Conservation (phyloP, 208 protist species). For the Acanthamoeba castellanii region DNA sequence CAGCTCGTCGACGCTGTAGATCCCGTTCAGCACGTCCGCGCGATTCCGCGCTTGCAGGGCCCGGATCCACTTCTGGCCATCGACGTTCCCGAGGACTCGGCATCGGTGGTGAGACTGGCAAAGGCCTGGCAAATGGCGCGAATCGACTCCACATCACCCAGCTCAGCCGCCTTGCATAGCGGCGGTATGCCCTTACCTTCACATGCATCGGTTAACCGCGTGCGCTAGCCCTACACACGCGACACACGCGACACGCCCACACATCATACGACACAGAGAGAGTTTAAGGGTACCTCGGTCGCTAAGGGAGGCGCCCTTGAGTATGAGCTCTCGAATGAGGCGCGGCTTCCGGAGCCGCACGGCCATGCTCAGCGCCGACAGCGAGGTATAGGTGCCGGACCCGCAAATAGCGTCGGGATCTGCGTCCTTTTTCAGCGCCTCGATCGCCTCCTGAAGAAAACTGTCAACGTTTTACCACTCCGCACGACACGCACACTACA, state of each 20-base stretch:
- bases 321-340: neutral
- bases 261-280: neutral
- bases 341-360: neutral
- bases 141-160: conserved; percentile 1
- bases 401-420: conserved; percentile 49
- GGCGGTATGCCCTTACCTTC: conserved; percentile 37
- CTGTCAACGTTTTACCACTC: neutral
- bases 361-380: conserved; percentile 21
- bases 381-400: neutral
- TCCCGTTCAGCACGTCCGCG: neutral
- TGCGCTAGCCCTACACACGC: neutral
- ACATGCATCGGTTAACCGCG: neutral
- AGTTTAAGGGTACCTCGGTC: neutral
- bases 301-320: neutral
- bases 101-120: neutral
- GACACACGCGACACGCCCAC: neutral
- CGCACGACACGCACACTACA: neutral
- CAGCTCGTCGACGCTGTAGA: neutral
- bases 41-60: neutral
- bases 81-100: neutral
- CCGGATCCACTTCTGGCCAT: neutral
- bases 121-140: conserved; percentile 24
- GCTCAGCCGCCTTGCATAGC: conserved; percentile 32
- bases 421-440: neutral
- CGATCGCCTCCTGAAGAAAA: conserved; percentile 6